These are phyloP conservation scores for Mortierella sp. DNA, from an alignment of 371 early-diverging fungal genomes.

Conservation along the genomic window DNA sequence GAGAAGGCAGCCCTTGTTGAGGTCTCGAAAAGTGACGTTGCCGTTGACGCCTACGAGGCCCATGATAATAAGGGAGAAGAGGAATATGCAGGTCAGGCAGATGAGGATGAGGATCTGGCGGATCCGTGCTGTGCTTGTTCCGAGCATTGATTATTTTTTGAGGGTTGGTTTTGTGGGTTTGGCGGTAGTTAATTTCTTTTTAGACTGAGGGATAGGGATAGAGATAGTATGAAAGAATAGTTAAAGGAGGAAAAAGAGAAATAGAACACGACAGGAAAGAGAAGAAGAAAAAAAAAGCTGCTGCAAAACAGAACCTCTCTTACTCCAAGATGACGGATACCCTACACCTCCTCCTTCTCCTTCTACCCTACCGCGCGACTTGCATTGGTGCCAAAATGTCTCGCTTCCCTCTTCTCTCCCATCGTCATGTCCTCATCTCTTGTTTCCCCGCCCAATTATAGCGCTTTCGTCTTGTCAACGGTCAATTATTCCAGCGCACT, in stretches of 20 bases:
- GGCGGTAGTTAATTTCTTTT: neutral
- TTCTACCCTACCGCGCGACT: neutral
- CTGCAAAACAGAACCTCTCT: neutral
- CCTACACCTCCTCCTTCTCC: neutral
- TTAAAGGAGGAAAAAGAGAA: neutral
- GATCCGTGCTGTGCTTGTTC: conserved; percentile 17
- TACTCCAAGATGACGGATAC: neutral
- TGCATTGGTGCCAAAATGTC: conserved; percentile 7
- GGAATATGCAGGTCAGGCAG: conserved; percentile 19
- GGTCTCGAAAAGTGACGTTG: neutral
- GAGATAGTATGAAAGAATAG: too few species aligned
- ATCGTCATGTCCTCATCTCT: neutral
- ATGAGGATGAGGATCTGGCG: conserved; percentile 26
- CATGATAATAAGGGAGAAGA: conserved; percentile 38
- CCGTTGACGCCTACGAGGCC: conserved; percentile 45
- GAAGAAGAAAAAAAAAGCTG: neutral
- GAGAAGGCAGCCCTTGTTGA: conserved; percentile 36
- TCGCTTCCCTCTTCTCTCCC: neutral
- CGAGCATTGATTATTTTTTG: neutral
- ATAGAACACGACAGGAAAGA: too few species aligned
- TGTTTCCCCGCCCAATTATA: neutral
- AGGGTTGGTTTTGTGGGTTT: neutral
- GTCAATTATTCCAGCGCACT: neutral
- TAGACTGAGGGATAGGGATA: neutral
- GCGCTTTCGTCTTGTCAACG: neutral